Base-by-base conservation (phyloP, 1,284 basidiomycete genomes). In the Rhodotorula sp. region DNA sequence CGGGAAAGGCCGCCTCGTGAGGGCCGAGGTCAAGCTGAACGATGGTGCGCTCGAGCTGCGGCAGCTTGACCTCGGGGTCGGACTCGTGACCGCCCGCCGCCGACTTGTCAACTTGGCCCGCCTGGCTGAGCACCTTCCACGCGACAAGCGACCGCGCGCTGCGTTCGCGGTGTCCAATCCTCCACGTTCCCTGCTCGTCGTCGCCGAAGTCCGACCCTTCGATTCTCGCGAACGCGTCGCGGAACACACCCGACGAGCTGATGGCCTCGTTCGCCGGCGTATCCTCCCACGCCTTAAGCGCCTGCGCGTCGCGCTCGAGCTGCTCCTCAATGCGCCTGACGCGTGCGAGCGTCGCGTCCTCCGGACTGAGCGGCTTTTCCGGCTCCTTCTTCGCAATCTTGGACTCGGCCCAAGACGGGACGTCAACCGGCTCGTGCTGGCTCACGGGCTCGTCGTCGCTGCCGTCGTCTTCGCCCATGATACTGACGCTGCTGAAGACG, bases 1-100 rank as follows among this genome's bases (percentile, higher is more conserved):
- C 45, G 14, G 61, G 71, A 34, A 72, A 69, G 17, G 9, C 44
- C 14, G 5, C 27, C 52, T 59, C 50, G 52, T 66, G 64, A 12
- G 45, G 25, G 1, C 49, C 19, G n/a, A 69, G 52, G 42, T 44
- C 4, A 7, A 69, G 41, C 13, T 42, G 27, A 4, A 65, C 59
- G 60, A 72, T 45, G 23, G 27, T 34, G 45, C 53, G 46, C 46
- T 50, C 55, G 19, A 34, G 34, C 34, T 34, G 34, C 34, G 34
- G 2, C 34, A 5, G 34, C 2, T 34, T 34, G 34, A 34, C 34
- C 34, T 34, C 34, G 5, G 34, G 34, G 5, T 34, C 34, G 34
- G 3, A 34, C 34, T 34, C 34, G 2, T 34, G 34, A 34, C 41
- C 27, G 19, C 17, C 34, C n/a, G 14, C 25, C 52, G 16, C 44